These are phyloP conservation scores for Aspergillus costaricaensis DNA, from an alignment of 2,329 filamentous ascomycete species.

Conservation along the genomic window DNA sequence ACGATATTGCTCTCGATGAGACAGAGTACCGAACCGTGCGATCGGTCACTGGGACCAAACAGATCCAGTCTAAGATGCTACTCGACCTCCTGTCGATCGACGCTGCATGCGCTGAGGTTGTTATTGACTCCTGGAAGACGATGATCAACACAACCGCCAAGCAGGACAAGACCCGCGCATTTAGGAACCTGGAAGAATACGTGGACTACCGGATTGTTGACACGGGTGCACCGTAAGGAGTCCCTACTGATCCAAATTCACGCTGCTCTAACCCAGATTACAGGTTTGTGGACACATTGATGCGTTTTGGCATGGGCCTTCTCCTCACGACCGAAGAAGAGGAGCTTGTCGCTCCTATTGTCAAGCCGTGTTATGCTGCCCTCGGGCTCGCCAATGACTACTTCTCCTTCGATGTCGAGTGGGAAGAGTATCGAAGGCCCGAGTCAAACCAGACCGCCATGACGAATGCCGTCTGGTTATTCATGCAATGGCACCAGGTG, in stretches of 20 bases:
- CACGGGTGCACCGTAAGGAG: conserved; percentile 18
- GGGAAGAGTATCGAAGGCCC: conserved; percentile 13
- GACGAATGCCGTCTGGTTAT: conserved; percentile 22
- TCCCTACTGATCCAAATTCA: background rate
- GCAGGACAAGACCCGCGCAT: conserved; percentile 19
- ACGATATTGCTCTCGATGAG: conserved; percentile 19
- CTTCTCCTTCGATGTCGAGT: conserved; percentile 22
- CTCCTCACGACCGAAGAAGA: conserved; percentile 14
- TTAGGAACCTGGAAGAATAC: conserved; percentile 17
- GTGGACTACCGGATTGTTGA: conserved; percentile 24
- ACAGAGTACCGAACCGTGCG: conserved; percentile 22
- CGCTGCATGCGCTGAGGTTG: conserved; percentile 16
- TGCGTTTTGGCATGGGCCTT: conserved; percentile 21
- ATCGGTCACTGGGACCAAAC: conserved; percentile 20
- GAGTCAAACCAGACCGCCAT: conserved; percentile 4
- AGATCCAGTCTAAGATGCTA: conserved; percentile 24
- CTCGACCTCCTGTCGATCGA: conserved; percentile 19
- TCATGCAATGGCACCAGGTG: conserved; percentile 19
- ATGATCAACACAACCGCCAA: conserved; percentile 22
- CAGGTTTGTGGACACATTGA: conserved; percentile 18
- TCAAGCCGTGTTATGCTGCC: conserved; percentile 19
- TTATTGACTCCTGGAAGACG: conserved; percentile 21
- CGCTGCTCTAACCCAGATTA: background rate
- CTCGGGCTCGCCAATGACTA: conserved; percentile 23
- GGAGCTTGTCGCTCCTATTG: conserved; percentile 10